Evolutionary conservation across 768 basidiomycete genomes (phyloP).

Genomic region (Multifurca ochricompacta): DNA sequence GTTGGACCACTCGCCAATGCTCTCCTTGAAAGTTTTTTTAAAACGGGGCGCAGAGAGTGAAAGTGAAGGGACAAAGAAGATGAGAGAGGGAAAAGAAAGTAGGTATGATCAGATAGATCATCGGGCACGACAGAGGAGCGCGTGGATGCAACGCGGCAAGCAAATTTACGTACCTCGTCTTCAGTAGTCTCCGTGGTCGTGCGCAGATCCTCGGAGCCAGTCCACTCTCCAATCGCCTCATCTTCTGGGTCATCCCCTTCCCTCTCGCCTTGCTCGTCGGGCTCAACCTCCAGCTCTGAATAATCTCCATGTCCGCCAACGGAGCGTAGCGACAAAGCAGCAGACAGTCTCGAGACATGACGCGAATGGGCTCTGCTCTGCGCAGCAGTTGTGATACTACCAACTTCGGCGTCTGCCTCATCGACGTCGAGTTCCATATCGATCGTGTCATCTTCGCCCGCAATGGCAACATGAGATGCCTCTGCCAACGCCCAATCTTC

Average conservation of each 20-base stretch:
- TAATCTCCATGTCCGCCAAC: conserved; percentile 39
- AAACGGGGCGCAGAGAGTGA: no score
- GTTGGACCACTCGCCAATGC: conserved; percentile 85
- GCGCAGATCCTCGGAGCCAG: conserved; percentile 68
- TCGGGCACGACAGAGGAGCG: not conserved
- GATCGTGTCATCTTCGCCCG: conserved; percentile 15
- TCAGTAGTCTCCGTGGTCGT: conserved; percentile 45
- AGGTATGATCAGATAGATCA: conserved; percentile 3
- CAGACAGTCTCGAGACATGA: conserved; percentile 59
- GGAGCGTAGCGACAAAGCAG: conserved; percentile 57
- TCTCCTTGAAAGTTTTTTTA: conserved; percentile 46
- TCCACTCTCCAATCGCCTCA: conserved; percentile 66
- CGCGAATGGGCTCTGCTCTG: conserved; percentile 56
- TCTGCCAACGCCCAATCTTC: conserved; percentile 13
- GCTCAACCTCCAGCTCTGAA: conserved; percentile 21
- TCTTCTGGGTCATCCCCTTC: conserved; percentile 24
- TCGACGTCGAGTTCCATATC: conserved; percentile 24
- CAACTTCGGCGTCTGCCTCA: conserved; percentile 33
- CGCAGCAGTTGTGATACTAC: conserved; percentile 39
- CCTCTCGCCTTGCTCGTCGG: conserved; percentile 28
- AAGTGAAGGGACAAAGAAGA: conserved; percentile 5
- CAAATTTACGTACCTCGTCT: conserved; percentile 48
- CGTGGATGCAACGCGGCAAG: conserved; percentile 17
- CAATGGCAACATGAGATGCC: conserved; percentile 10
- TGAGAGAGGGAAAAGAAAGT: not conserved